Percentiles rank a stretch among this genome's conserved stretches.
Conservation (phyloP, 805 yeast genomes). For the Candida verbasci region DNA sequence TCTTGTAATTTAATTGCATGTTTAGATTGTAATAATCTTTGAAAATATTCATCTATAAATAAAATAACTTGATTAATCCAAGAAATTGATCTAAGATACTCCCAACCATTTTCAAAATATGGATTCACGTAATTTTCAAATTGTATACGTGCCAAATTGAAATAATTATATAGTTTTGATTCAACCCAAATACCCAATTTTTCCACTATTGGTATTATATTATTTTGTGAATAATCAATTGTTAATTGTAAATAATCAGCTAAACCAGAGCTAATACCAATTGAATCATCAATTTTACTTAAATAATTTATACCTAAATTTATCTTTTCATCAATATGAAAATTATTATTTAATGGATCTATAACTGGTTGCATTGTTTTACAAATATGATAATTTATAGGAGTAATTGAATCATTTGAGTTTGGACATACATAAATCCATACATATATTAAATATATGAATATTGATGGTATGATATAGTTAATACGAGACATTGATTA, state of each 20-base stretch:
- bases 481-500: not conserved
- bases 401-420: constrained; percentile 4
- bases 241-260: constrained; percentile 1
- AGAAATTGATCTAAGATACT: constrained; percentile 1
- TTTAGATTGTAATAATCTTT: constrained; percentile 6
- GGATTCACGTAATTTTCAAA: not conserved
- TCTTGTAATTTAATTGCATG: constrained; percentile 15
- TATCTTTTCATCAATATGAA: constrained; percentile 3
- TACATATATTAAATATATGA: constrained; percentile 2
- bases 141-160: not conserved
- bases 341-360: constrained; percentile 6
- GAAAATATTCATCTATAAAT: constrained; percentile 5
- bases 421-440: constrained; percentile 11
- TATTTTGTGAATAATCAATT: constrained; percentile 2
- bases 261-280: not conserved
- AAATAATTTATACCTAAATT: not conserved
- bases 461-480: not conserved
- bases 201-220: not conserved
- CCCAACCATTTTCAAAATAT: not conserved
- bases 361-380: constrained; percentile 7
- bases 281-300: not conserved
- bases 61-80: constrained; percentile 2
- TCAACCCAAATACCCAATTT: not conserved
- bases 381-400: constrained; percentile 11
- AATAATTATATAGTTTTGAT: not conserved